Evolutionary conservation across 2,329 filamentous ascomycete genomes (phyloP).

Genomic region (Calonectria pauciramosa): DNA sequence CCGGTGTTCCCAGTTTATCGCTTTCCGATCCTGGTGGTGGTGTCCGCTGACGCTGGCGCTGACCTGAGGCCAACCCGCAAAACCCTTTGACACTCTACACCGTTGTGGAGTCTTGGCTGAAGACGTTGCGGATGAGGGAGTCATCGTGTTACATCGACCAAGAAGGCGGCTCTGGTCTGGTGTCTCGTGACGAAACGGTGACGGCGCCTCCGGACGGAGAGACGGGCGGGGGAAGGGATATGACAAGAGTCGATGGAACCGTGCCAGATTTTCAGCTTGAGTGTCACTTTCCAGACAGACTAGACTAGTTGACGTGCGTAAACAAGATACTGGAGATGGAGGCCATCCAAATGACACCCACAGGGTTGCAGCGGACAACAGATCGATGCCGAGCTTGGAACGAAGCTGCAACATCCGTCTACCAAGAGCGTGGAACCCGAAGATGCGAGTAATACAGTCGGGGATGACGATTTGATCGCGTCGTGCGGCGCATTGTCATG

Average conservation of each 20-base stretch:
- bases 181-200: conserved; percentile 23
- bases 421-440: conserved; percentile 20
- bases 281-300: not conserved
- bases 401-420: conserved; percentile 14
- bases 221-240: not conserved
- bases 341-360: not conserved
- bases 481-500: conserved; percentile 5
- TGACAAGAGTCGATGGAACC: not conserved
- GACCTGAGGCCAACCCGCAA: conserved; percentile 33
- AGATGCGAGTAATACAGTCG: conserved; percentile 6
- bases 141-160: conserved; percentile 16
- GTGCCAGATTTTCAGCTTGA: not conserved
- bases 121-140: conserved; percentile 12
- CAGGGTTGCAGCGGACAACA: conserved; percentile 7
- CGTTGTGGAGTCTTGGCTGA: conserved; percentile 22
- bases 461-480: conserved; percentile 25
- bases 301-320: not conserved
- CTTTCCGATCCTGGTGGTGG: conserved; percentile 37
- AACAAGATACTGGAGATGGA: conserved; percentile 6
- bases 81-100: conserved; percentile 22
- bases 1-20: conserved; percentile 35
- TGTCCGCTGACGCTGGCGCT: conserved; percentile 40
- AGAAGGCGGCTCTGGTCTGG: conserved; percentile 7
- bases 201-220: conserved; percentile 1
- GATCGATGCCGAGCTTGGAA: conserved; percentile 28